Conservation (phyloP, 345 rosid genomes). For the Kandelia obovata region DNA sequence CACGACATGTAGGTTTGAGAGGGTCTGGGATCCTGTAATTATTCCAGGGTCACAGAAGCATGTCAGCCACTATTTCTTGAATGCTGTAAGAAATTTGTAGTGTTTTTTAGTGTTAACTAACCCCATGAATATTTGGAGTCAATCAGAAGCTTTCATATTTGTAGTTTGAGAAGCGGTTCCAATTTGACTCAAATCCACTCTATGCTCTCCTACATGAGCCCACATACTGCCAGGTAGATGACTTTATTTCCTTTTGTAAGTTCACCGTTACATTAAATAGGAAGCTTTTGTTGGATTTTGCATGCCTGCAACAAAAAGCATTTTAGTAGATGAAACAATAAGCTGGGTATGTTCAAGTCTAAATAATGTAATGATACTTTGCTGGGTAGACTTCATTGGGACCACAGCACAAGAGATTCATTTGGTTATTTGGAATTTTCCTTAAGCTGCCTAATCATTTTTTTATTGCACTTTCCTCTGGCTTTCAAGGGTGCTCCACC, state of each 20-base stretch:
- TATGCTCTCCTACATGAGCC: conserved; percentile 77
- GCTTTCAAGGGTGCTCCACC: conserved; percentile 68
- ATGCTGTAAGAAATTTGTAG: conserved; percentile 47
- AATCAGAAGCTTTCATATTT: conserved; percentile 14
- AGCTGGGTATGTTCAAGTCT: not conserved
- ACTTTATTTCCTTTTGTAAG: conserved; percentile 5
- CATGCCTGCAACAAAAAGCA: too few relatives aligned
- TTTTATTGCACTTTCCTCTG: conserved; percentile 5
- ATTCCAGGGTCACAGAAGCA: conserved; percentile 65
- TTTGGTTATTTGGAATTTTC: not conserved
- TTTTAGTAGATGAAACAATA: not conserved
- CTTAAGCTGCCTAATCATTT: conserved; percentile 3
- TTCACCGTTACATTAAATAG: not conserved
- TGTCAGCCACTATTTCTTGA: conserved; percentile 69
- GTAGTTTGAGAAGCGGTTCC: conserved; percentile 76
- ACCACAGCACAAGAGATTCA: too few relatives aligned
- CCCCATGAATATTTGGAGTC: not conserved
- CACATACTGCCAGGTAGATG: conserved; percentile 76
- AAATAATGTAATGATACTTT: not conserved
- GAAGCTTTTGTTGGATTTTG: not conserved
- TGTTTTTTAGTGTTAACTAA: conserved; percentile 4
- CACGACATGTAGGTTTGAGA: conserved; percentile 62
- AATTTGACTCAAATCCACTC: conserved; percentile 81
- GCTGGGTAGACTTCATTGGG: conserved; percentile 2
- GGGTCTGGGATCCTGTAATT: conserved; percentile 85